A percentile compares a stretch with the other conserved stretches of the same genome.
Evolutionary conservation across 2,329 filamentous ascomycete genomes (phyloP).

Genomic region (Raffaelea ambrosiae): DNA sequence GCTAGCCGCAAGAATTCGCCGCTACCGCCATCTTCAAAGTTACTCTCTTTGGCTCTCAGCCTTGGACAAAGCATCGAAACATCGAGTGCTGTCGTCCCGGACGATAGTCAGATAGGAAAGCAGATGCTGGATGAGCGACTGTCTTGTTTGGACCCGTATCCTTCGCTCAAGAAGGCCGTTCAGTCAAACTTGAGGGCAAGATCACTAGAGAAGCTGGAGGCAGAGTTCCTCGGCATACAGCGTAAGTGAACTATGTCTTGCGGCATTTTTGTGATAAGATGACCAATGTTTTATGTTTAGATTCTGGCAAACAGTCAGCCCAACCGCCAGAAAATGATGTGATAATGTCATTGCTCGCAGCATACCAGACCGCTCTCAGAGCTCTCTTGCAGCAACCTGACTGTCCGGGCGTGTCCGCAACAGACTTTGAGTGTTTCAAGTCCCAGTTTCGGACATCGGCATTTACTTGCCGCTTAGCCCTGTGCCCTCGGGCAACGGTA

Average conservation of each 20-base stretch:
- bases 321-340: background rate
- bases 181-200: background rate
- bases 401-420: background rate
- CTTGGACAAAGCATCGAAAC: background rate
- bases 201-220: background rate
- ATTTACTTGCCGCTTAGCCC: conserved; percentile 2
- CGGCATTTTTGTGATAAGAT: too few species aligned
- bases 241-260: too few species aligned
- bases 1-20: too few species aligned
- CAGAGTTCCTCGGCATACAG: background rate
- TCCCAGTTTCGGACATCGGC: conserved; percentile 1
- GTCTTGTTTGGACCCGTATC: background rate
- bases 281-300: too few species aligned
- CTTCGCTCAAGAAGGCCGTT: background rate
- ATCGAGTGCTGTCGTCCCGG: background rate
- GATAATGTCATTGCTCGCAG: background rate
- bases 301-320: too few species aligned
- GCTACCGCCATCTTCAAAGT: background rate
- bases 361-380: conserved; percentile 1
- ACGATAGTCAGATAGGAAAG: too few species aligned
- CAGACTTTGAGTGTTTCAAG: conserved; percentile 7
- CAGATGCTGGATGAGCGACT: conserved; percentile 14
- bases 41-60: background rate
- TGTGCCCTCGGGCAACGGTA: conserved; percentile 2
- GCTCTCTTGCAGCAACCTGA: background rate